These are phyloP conservation scores for Nothophaeocryptopus gaeumannii DNA, from an alignment of 2,329 filamentous ascomycete genomes.

Conservation along the genomic window DNA sequence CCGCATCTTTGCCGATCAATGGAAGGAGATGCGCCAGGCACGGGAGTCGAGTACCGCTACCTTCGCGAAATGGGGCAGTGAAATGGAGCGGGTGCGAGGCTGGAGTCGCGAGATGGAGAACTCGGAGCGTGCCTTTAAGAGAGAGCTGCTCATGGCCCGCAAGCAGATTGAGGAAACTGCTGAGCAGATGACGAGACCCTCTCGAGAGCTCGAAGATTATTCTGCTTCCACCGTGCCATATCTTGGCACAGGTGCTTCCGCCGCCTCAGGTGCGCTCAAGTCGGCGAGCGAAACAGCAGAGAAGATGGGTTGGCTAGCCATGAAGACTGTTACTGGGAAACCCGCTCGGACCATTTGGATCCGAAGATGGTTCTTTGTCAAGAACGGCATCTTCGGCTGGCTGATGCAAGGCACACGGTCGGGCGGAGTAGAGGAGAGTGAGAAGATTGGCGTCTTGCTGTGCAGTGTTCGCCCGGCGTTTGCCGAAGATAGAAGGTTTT, in stretches of 20 bases:
- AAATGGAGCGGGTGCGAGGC: constrained; percentile 87
- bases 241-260: constrained; percentile 64
- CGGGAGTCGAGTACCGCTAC: constrained; percentile 61
- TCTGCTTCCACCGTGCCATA: constrained; percentile 86
- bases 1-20: constrained; percentile 78
- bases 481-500: constrained; percentile 90
- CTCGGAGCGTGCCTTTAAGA: constrained; percentile 77
- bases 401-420: constrained; percentile 76
- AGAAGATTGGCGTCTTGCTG: constrained; percentile 90
- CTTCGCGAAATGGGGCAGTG: constrained; percentile 66
- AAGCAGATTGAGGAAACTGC: constrained; percentile 79
- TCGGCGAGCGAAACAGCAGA: constrained; percentile 55
- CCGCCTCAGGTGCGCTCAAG: constrained; percentile 57
- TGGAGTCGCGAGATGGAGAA: constrained; percentile 95
- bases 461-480: constrained; percentile 90
- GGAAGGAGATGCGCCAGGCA: constrained; percentile 76
- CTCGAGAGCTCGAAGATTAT: constrained; percentile 90
- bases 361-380: constrained; percentile 91
- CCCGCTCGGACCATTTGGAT: constrained; percentile 88
- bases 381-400: constrained; percentile 94
- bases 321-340: constrained; percentile 79
- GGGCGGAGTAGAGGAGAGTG: constrained; percentile 86
- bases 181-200: constrained; percentile 69
- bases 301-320: constrained; percentile 93
- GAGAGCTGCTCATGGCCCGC: constrained; percentile 74